phyloP scores from a whole-genome alignment of 257 asterid genomes.

The Osmanthus fragrans region DNA sequence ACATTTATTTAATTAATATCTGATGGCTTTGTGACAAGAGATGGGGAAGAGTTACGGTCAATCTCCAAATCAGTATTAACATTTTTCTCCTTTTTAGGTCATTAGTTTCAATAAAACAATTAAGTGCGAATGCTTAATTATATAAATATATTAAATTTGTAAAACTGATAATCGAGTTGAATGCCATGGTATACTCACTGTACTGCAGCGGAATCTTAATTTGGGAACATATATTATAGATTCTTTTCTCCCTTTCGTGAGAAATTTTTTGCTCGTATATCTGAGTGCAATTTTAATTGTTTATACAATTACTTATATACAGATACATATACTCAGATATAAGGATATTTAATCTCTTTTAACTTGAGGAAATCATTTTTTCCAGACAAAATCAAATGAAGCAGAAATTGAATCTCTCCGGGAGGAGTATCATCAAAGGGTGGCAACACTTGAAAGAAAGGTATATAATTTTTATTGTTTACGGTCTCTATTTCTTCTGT shows the following conservation, averaged over 20 bases:
- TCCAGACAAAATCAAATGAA: constrained; percentile 82
- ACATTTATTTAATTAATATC: not conserved
- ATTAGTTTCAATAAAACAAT: not conserved
- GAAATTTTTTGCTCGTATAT: not conserved
- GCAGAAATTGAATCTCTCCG: constrained; percentile 88
- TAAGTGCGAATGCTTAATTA: not conserved
- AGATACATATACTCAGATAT: not conserved
- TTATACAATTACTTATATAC: not conserved
- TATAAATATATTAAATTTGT: not conserved
- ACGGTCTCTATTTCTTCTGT: constrained; percentile 30
- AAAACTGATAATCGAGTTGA: not conserved
- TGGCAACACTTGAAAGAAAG: constrained; percentile 94
- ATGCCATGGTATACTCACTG: not conserved
- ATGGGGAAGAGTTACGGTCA: too few relatives aligned
- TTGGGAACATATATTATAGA: not conserved
- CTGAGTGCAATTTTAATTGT: not conserved
- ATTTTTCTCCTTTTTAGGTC: not conserved
- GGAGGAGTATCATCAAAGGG: constrained; percentile 92
- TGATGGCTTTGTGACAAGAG: too few relatives aligned
- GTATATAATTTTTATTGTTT: constrained; percentile 34
- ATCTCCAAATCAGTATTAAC: not conserved
- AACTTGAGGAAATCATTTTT: constrained; percentile 18
- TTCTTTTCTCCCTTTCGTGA: not conserved
- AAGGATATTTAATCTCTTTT: not conserved
- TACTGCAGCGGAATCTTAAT: not conserved